Base-by-base conservation (phyloP, 257 asterid species). In the Solanum medicagineum region DNA sequence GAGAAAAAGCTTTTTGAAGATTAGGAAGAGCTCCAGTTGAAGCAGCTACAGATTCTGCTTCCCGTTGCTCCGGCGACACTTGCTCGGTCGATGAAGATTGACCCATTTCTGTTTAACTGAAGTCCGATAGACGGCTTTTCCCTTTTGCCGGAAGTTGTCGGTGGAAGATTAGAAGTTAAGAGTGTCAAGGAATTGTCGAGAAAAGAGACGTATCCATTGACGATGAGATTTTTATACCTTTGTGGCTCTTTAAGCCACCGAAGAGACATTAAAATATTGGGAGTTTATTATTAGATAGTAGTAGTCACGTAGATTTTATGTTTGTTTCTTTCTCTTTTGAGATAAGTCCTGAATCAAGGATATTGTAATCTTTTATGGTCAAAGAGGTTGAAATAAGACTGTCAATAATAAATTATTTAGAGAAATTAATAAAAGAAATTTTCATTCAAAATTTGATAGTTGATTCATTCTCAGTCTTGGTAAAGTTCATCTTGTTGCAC, bases 21-120 rank as follows among this genome's bases (percentile, higher is more conserved):
- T 89, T 85, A 9, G 97, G 93, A 53, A 96, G 95, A 68, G 96
- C 95, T 81, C 98, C 99, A 51, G 98, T 92, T 9, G 99, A 91
- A 1, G 99, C 98, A 29, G 98, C 98, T 42, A 92, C 88, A 7
- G 98, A 90, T 87, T 93, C 95, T 73, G 93, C 92, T 85, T 93
- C 92, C 26, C 92, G 91, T 91, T 91, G 92, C 87, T 89, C 97
- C 66, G 93, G 91, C 49, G 99, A 89, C 80, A 85, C 89, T 60
- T 89, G 88, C 75, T 91, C 93, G 26, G 85, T 84, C 20, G 98
- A 92, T 54, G 97, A 94, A 44, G 97, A 92, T 91, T 95, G 98
- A 83, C 99, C 99, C 99, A 95, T 95, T 69, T 69, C 51, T 16
- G 8, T 8, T 69, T 8, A 17, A 69, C 77, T 16, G 8, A 42